Percentiles rank a stretch among this genome's conserved stretches.
phyloP scores from a whole-genome alignment of 306 rosid species.

The Cucurbita moschata region DNA sequence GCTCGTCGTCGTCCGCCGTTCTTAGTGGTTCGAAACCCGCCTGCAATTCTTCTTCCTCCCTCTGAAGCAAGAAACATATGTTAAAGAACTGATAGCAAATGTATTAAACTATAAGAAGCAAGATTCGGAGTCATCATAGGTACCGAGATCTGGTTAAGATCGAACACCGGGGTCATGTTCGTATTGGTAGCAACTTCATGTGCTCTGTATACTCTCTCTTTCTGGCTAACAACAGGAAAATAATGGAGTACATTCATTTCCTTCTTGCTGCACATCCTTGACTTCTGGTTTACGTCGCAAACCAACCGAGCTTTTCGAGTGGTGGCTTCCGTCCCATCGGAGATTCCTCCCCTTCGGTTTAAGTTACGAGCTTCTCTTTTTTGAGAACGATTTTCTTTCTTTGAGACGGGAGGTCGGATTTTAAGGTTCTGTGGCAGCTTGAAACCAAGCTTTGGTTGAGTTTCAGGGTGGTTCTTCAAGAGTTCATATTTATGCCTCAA shows the following conservation, averaged over 20 bases:
- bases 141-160: slow-evolving; percentile 95
- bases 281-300: slow-evolving; percentile 52
- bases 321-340: slow-evolving; percentile 23
- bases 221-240: slow-evolving; percentile 32
- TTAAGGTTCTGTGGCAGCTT: slow-evolving; percentile 23
- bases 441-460: slow-evolving; percentile 24
- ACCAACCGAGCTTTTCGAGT: slow-evolving; percentile 19
- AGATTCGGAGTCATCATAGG: not conserved
- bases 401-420: slow-evolving; percentile 10
- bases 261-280: slow-evolving; percentile 20
- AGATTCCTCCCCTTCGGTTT: slow-evolving; percentile 34
- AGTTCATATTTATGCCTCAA: slow-evolving; percentile 46
- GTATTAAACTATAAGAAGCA: not conserved
- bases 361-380: slow-evolving; percentile 29
- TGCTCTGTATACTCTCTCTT: slow-evolving; percentile 34
- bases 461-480: slow-evolving; percentile 31
- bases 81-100: not conserved
- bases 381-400: slow-evolving; percentile 32
- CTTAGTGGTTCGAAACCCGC: slow-evolving; percentile 27
- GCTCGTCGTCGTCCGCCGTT: slow-evolving; percentile 54
- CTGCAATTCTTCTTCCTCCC: slow-evolving; percentile 72
- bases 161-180: slow-evolving; percentile 12
- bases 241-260: slow-evolving; percentile 25
- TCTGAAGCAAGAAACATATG: slow-evolving; percentile 21
- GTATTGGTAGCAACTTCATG: slow-evolving; percentile 39